These are phyloP conservation scores for Fusarium robinianum DNA, from an alignment of 2,329 filamentous ascomycete genomes.

Conservation along the genomic window DNA sequence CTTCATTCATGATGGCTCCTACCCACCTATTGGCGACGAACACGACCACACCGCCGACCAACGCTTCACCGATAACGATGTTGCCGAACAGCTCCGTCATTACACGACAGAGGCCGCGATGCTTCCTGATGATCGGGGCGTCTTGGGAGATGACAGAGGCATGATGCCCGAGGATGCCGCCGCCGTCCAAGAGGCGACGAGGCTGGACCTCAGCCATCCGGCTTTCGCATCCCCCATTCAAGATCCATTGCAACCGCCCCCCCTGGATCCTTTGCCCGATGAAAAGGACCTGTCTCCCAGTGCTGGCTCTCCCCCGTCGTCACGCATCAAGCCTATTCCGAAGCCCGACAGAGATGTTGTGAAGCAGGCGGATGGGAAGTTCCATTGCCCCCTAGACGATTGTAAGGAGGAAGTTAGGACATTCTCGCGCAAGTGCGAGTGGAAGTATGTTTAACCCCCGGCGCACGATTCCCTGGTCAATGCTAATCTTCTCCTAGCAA, in stretches of 20 bases:
- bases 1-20: slow-evolving; percentile 54
- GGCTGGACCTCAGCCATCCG: slow-evolving; percentile 45
- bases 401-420: slow-evolving; percentile 67
- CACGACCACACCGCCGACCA: slow-evolving; percentile 48
- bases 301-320: slow-evolving; percentile 40
- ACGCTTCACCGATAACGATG: slow-evolving; percentile 49
- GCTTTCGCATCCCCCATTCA: slow-evolving; percentile 44
- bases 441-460: slow-evolving; percentile 73
- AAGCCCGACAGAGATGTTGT: slow-evolving; percentile 62
- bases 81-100: slow-evolving; percentile 49
- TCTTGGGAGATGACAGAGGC: slow-evolving; percentile 43
- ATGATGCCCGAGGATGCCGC: slow-evolving; percentile 47
- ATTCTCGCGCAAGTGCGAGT: slow-evolving; percentile 88
- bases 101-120: slow-evolving; percentile 48
- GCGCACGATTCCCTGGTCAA: not conserved
- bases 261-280: slow-evolving; percentile 41
- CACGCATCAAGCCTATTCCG: slow-evolving; percentile 57
- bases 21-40: slow-evolving; percentile 53
- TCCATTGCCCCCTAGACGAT: slow-evolving; percentile 71
- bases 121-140: slow-evolving; percentile 45
- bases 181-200: slow-evolving; percentile 44
- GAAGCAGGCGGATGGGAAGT: slow-evolving; percentile 74
- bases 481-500: slow-evolving; percentile 62
- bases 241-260: slow-evolving; percentile 37
- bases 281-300: slow-evolving; percentile 43